These are phyloP conservation scores for Aspergillus cavernicola DNA, from an alignment of 495 filamentous ascomycete genomes.

Conservation along the genomic window DNA sequence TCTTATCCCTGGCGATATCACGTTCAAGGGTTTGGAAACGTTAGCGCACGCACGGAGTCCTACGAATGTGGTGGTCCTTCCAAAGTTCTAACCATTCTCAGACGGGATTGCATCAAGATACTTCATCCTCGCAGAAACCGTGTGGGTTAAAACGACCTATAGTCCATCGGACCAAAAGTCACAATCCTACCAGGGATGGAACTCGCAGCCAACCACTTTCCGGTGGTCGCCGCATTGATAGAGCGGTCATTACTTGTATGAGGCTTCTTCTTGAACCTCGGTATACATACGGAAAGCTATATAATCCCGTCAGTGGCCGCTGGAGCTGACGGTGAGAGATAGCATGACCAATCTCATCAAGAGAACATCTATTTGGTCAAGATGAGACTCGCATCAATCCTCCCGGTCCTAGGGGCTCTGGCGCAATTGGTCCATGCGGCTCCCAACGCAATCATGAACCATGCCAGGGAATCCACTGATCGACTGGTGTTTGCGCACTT, in stretches of 20 bases:
- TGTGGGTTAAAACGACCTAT: background rate
- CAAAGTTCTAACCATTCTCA: background rate
- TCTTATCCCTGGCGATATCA: background rate
- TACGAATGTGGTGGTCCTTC: background rate
- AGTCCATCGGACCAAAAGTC: background rate
- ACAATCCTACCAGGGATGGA: constrained; percentile 1
- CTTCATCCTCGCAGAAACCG: background rate
- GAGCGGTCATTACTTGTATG: no score
- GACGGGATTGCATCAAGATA: background rate
- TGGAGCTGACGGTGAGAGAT: no score
- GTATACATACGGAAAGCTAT: no score
- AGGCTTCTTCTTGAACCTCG: no score
- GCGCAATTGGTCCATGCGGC: background rate
- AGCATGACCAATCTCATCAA: no score
- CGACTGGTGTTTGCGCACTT: constrained; percentile 56
- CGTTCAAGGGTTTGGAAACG: background rate
- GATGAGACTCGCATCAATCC: background rate
- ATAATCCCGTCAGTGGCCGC: no score
- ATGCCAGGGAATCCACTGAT: constrained; percentile 1
- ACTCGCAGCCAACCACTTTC: background rate
- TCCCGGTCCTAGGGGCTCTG: background rate
- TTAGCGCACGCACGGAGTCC: background rate
- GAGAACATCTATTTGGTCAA: background rate
- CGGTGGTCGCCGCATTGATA: background rate
- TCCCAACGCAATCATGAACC: background rate